phyloP scores from a whole-genome alignment of 2,329 filamentous ascomycete genomes.

The Annulohypoxylon truncatum region DNA sequence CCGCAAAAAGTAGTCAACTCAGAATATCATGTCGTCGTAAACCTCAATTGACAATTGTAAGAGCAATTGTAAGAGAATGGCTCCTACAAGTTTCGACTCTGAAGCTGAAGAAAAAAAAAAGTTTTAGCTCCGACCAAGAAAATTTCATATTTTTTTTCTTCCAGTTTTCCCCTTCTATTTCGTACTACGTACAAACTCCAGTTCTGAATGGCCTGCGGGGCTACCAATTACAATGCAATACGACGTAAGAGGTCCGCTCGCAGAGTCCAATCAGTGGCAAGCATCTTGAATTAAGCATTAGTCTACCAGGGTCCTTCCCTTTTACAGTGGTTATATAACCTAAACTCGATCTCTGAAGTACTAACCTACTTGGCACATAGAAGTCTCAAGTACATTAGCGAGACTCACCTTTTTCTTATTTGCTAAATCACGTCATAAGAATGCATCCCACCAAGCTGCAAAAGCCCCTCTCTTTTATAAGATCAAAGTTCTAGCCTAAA shows the following conservation, averaged over 20 bases:
- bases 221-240: conserved; percentile 33
- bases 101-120: conserved; percentile 15
- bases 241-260: conserved; percentile 33
- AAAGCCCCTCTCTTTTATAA: not conserved
- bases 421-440: not conserved
- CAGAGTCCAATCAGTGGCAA: conserved; percentile 25
- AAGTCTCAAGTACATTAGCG: conserved; percentile 3
- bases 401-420: not conserved
- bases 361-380: too few species aligned
- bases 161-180: conserved; percentile 12
- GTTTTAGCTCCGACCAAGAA: conserved; percentile 14
- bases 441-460: not conserved
- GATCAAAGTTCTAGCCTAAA: not conserved
- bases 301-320: conserved; percentile 7
- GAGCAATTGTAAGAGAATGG: conserved; percentile 21
- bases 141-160: conserved; percentile 31
- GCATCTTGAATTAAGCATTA: conserved; percentile 22
- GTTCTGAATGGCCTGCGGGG: conserved; percentile 25
- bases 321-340: conserved; percentile 7
- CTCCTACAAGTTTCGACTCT: conserved; percentile 5
- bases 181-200: conserved; percentile 34
- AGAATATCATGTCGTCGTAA: conserved; percentile 39
- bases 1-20: conserved; percentile 37
- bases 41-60: conserved; percentile 26
- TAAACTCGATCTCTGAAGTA: conserved; percentile 22